Base-by-base conservation (phyloP, 345 rosid species). In the Heritiera littoralis region DNA sequence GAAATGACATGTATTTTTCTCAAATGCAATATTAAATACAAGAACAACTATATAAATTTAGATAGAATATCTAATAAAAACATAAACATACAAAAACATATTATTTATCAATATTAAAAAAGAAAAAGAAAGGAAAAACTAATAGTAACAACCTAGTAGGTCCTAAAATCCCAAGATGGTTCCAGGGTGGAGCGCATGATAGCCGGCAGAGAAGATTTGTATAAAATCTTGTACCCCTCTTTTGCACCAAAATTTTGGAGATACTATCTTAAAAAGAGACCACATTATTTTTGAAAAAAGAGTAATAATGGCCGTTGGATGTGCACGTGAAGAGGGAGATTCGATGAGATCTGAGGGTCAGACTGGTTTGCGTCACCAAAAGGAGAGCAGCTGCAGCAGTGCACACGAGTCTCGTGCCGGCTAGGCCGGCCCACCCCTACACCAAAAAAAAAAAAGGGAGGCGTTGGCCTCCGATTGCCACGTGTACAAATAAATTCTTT, bases 341-440 rank as follows among this genome's bases (percentile, higher is more conserved):
- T 5, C n/a, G 9, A 35, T 64, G 68, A 32, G 68, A 64, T 64
- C 45, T 35, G 68, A 32, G 30, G 63, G 30, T 30, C 63, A 20
- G 63, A 58, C 6, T 30, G 5, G 63, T 3, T 77, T 46, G 60
- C 81, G 83, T 78, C 84, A 86, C 14, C 77, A 49, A 58, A 51
- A 18, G 30, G 41, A 49, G 67, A 55, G 64, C 64, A 30, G 30
- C 52, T 54, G 7, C 15, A 0, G 55, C 55, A 41, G 38, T 72
- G 15, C 85, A 86, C 86, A 78, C 77, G 83, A 77, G 52, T 73
- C 80, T 82, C 83, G 88, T 87, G 87, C 88, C 80, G 79, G 69
- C 84, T 23, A 79, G 67, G 63, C 76, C 81, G 73, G 83, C 74
- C 68, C 76, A 28, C 59, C 73, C 40, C 58, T 15, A 17, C 15